A percentile compares a stretch with the other conserved stretches of the same genome.
phyloP scores from a whole-genome alignment of 495 filamentous ascomycete genomes.

The Lentithecium fluviatile region DNA sequence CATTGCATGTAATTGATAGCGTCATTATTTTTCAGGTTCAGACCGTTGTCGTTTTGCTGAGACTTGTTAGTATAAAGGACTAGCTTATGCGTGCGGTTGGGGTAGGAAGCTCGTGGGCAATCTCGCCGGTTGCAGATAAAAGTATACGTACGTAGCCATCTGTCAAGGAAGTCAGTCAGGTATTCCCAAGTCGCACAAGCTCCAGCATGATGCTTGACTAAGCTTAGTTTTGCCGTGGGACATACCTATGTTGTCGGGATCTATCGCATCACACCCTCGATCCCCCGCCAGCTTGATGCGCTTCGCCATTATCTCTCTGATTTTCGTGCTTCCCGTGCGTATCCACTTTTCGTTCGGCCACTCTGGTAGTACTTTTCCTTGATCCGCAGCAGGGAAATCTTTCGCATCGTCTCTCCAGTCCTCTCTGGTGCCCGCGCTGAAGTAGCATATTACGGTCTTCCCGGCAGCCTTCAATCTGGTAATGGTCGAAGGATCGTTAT shows the following conservation, averaged over 20 bases:
- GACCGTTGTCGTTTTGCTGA: constrained; percentile 50
- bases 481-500: constrained; percentile 50
- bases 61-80: constrained; percentile 11
- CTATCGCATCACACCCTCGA: constrained; percentile 70
- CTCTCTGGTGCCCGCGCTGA: constrained; percentile 67
- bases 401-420: constrained; percentile 57
- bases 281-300: constrained; percentile 56
- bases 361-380: constrained; percentile 55
- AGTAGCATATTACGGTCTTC: constrained; percentile 70
- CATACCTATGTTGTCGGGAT: constrained; percentile 61
- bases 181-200: neutral
- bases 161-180: constrained; percentile 33
- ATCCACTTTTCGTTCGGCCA: constrained; percentile 71
- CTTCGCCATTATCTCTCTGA: constrained; percentile 60
- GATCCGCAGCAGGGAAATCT: constrained; percentile 52
- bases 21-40: constrained; percentile 54
- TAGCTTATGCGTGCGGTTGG: neutral
- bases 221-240: neutral
- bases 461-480: constrained; percentile 47
- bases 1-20: constrained; percentile 59
- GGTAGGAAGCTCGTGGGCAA: constrained; percentile 8
- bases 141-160: constrained; percentile 55
- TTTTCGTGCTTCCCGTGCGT: constrained; percentile 48
- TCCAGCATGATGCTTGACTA: neutral
- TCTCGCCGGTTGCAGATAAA: neutral